Evolutionary conservation across 371 early-diverging fungal species (phyloP).

Genomic region (Hamiltosporidium tvaerminnensis): DNA sequence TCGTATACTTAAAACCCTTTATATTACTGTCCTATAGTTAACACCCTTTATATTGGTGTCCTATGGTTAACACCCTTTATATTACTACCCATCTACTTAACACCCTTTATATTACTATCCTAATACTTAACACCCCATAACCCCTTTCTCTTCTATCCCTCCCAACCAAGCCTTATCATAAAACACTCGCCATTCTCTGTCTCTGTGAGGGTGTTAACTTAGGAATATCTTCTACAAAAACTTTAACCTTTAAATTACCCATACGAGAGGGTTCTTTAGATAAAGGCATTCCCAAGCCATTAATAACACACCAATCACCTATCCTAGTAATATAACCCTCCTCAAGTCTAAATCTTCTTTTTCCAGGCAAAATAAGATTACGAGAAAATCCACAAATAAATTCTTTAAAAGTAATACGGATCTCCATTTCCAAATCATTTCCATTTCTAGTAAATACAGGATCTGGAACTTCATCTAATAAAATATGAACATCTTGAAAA

Average conservation of each 20-base stretch:
- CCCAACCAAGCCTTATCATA: no score
- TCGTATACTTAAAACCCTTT: no score
- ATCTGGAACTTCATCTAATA: constrained; percentile 17
- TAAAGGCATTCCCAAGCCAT: constrained; percentile 25
- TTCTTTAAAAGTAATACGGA: constrained; percentile 18
- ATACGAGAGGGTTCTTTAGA: constrained; percentile 8
- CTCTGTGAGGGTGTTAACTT: no score
- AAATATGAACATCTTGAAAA: constrained; percentile 21
- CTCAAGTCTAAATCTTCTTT: constrained; percentile 5
- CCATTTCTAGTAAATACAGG: constrained; percentile 6
- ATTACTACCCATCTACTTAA: no score
- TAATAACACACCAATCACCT: constrained; percentile 2
- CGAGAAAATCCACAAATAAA: constrained; percentile 7
- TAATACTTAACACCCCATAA: no score
- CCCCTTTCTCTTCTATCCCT: no score
- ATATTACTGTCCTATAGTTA: no score
- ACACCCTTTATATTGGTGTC: no score
- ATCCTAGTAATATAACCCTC: constrained; percentile 5
- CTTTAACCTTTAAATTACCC: constrained; percentile 25
- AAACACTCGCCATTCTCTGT: no score
- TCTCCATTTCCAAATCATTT: constrained; percentile 14
- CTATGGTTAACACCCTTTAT: no score
- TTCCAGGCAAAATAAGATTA: constrained; percentile 15
- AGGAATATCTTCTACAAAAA: no score
- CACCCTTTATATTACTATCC: no score